Conservation (phyloP, 2,329 filamentous ascomycete genomes). For the Pleomassaria siparia region DNA sequence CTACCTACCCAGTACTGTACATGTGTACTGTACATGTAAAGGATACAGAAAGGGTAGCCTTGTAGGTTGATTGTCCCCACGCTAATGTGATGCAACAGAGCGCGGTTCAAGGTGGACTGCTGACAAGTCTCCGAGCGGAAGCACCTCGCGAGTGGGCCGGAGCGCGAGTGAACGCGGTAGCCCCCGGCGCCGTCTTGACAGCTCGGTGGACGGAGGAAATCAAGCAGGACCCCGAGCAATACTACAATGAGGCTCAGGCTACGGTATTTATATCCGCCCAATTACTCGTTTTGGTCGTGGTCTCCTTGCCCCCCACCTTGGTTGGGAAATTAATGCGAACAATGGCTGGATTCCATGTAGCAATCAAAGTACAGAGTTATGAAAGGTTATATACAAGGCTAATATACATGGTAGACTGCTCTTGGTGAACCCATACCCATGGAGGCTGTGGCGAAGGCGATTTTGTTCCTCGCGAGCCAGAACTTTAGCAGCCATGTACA, state of each 20-base stretch:
- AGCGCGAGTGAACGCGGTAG: conserved; percentile 51
- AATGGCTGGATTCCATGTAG: too few species aligned
- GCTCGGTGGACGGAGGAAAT: conserved; percentile 47
- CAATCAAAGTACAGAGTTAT: too few species aligned
- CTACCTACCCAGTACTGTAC: too few species aligned
- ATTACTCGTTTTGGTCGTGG: background rate
- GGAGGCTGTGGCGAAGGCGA: conserved; percentile 47
- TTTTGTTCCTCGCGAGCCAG: conserved; percentile 51
- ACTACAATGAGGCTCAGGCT: conserved; percentile 47
- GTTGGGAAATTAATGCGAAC: too few species aligned
- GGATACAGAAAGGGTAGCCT: too few species aligned
- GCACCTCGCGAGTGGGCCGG: conserved; percentile 39
- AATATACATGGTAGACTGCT: conserved; percentile 28
- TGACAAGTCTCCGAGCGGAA: conserved; percentile 47
- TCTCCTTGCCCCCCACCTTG: too few species aligned
- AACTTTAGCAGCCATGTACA: conserved; percentile 48
- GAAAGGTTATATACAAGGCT: background rate
- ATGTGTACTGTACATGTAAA: too few species aligned
- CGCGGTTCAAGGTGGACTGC: conserved; percentile 49
- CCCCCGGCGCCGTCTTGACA: conserved; percentile 51
- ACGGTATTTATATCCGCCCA: conserved; percentile 30
- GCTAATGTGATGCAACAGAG: too few species aligned
- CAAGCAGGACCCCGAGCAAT: conserved; percentile 40
- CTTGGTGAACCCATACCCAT: conserved; percentile 42
- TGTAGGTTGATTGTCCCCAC: too few species aligned